Base-by-base conservation (phyloP, 495 filamentous ascomycete species). In the Lasiosphaeria hispida region DNA sequence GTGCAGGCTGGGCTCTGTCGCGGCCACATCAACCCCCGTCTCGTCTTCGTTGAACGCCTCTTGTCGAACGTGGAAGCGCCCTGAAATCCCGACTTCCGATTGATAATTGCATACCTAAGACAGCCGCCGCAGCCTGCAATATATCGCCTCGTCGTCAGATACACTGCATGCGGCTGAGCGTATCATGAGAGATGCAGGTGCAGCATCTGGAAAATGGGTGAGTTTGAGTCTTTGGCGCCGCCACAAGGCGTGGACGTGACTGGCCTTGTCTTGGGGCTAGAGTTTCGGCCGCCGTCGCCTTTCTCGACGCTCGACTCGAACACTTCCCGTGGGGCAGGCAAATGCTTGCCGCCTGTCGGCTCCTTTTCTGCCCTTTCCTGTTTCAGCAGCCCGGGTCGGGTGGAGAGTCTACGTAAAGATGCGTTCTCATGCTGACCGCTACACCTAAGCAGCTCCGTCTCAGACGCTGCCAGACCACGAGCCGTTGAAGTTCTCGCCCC, bases 391-490 rank as follows among this genome's bases (percentile, higher is more conserved):
- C 38, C n/a, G 53, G 13, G 41, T 45, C 10, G 23, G 39, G 41
- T 47, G 42, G 53, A 55, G 30, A 41, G 17, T 37, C 39, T 7
- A 23, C 35, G 41, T 44, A 4, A 40, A 15, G 33, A 38, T 43
- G 15, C 52, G 47, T 33, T 49, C 41, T 53, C 14, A 45, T 61
- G 59, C 65, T 69, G 57, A 71, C 64, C 40, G 52, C 40, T 39
- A 39, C 54, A 53, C 23, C 23, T 30, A 30, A 30, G 41, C 68
- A 80, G 77, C 76, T 72, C 74, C 75, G 75, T 78, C 77, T 69
- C 76, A 79, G 70, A 70, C 76, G 75, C 69, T 76, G 77, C 75
- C 77, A 49, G 77, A 79, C 61, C 75, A 75, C 64, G 75, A 78
- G 49, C 65, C 69, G 37, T 53, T 74, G 54, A 79, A 77, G 61